Evolutionary conservation across 768 basidiomycete species (phyloP), one percentile per base, ranked within the genome.

Genomic region (Russula virescens): DNA sequence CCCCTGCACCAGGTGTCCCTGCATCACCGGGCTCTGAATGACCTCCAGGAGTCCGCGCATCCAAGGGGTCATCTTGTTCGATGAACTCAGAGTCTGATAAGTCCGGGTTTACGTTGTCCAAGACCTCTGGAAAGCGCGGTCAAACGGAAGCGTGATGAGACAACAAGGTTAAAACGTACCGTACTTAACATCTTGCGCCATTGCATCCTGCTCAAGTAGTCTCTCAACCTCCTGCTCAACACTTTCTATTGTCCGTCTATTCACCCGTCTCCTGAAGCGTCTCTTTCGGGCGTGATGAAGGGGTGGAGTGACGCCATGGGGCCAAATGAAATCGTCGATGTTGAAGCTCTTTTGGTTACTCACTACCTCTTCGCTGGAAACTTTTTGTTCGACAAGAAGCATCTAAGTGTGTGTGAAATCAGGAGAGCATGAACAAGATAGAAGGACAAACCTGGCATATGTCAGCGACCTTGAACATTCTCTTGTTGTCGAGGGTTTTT

Each of bases 401-500:
- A 98, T 98, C 93, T 97, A 61, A 11, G 45, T 14, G 13, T n/a
- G 28, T 48, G 23, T 49, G 21, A 62, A 14, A 35, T n/a, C 13
- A 54, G 63, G 26, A 45, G 73, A 61, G 45, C 42, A 60, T 35
- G 60, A 54, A 50, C 43, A 55, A 25, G 42, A 53, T 50, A 52
- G 38, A 47, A 42, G n/a, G 23, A 58, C 58, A 45, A 68, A 94
- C 93, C 84, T 97, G 95, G 77, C 91, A 96, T 76, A 99, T 96
- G 72, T 99, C 97, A 43, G 94, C 95, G 7, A 95, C 91, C 75
- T 99, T 99, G 80, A 98, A 97, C 85, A 97, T 89, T 71, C 97
- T 94, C 73, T 95, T 94, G 72, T 87, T 90, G 75, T 98, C 97
- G 54, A 96, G 75, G 2, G 96, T 94, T 79, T 98, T 98, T 74